phyloP scores from a whole-genome alignment of 305 asterid species.

The Fraxinus greggii region DNA sequence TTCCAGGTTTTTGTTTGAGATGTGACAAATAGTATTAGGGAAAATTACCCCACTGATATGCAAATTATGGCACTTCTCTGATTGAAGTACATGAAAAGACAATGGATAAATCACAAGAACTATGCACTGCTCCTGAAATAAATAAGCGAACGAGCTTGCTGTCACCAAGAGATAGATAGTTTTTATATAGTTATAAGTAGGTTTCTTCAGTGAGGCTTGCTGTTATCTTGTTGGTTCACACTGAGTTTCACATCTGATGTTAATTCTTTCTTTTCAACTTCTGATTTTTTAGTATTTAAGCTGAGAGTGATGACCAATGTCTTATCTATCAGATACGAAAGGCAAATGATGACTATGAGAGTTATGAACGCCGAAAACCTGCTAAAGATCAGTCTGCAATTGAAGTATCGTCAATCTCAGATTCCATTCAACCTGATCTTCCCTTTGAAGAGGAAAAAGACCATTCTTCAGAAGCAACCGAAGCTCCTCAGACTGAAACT shows the following conservation, averaged over 20 bases:
- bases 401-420: slow-evolving; percentile 31
- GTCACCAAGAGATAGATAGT: not conserved
- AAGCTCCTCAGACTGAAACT: slow-evolving; percentile 31
- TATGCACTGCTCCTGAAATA: not conserved
- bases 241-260: not conserved
- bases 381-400: slow-evolving; percentile 22
- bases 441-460: slow-evolving; percentile 27
- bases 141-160: not conserved
- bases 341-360: slow-evolving; percentile 52
- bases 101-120: not conserved
- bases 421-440: slow-evolving; percentile 32
- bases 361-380: slow-evolving; percentile 28
- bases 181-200: not conserved
- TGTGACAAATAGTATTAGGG: not conserved
- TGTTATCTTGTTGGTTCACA: not conserved
- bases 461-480: slow-evolving; percentile 21
- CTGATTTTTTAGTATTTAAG: not conserved
- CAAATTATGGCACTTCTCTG: not conserved
- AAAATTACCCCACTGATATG: not conserved
- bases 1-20: not conserved
- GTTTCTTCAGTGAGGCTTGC: not conserved
- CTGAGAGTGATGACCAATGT: not conserved
- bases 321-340: slow-evolving; percentile 36
- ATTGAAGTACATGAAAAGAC: not conserved
- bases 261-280: not conserved